A percentile compares a stretch with the other conserved stretches of the same genome.
phyloP scores from a whole-genome alignment of 139 green algal genomes.

The Chlorella sp. region DNA sequence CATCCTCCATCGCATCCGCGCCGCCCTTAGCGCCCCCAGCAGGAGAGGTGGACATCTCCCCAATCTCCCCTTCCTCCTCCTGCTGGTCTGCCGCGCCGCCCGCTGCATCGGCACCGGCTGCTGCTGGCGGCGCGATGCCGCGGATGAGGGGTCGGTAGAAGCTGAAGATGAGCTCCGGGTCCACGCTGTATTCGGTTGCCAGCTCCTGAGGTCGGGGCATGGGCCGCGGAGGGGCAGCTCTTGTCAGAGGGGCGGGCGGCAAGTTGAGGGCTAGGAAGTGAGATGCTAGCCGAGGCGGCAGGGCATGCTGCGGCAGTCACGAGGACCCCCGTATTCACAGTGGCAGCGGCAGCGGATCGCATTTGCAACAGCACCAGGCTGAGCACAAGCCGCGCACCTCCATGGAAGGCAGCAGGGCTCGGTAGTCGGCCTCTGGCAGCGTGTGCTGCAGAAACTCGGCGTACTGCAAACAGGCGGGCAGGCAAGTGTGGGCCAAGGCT shows the following conservation, averaged over 20 bases:
- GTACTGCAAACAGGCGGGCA: constrained; percentile 65
- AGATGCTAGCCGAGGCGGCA: too few relatives aligned
- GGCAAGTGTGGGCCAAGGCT: too few relatives aligned
- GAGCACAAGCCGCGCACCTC: background rate
- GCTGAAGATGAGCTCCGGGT: constrained; percentile 76
- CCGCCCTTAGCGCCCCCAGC: background rate
- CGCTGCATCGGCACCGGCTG: background rate
- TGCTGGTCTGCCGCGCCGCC: background rate
- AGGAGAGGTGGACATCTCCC: background rate
- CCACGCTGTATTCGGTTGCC: constrained; percentile 65
- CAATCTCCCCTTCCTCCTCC: constrained; percentile 35
- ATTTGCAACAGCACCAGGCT: background rate
- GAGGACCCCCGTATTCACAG: too few relatives aligned
- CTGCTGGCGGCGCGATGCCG: constrained; percentile 18
- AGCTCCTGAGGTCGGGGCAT: constrained; percentile 67
- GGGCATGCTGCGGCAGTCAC: too few relatives aligned
- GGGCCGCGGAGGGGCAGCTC: too few relatives aligned
- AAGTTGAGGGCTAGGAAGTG: too few relatives aligned
- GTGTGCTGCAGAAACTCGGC: constrained; percentile 72
- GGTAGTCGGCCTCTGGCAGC: constrained; percentile 59
- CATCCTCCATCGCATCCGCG: constrained; percentile 23
- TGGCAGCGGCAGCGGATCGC: background rate
- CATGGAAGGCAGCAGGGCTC: constrained; percentile 60
- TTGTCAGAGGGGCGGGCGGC: too few relatives aligned
- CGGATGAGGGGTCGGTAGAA: constrained; percentile 73